Evolutionary conservation across 176 grass and related monocot genomes (phyloP), one percentile per base, ranked within the genome.

Genomic region (Aechmea fasciata): DNA sequence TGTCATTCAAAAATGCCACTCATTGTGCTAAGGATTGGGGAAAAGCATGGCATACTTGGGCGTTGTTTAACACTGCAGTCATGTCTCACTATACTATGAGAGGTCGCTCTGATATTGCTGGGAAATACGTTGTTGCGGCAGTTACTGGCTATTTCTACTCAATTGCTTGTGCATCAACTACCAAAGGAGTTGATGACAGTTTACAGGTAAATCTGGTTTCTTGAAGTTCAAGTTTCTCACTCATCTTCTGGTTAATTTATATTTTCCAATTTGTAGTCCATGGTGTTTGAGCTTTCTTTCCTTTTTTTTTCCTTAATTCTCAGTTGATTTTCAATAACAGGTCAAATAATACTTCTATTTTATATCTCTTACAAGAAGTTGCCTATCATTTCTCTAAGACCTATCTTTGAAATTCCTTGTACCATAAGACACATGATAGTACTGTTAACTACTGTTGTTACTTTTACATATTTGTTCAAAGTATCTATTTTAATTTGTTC

Each of bases 91-190:
- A 97, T 78, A 97, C 89, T 63, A 62, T 81, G 71, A 83, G 85
- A 83, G 82, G 93, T 19, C 74, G 77, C 13, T 59, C 82, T 63
- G 93, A 90, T 80, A 71, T 87, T 53, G 86, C 85, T 25, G 89
- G 79, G 54, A 87, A 87, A 82, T 97, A 97, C 85, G 93, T 97
- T 67, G 93, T 87, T 75, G 86, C 89, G 67, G 93, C 93, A 66
- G 93, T 97, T 59, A 92, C 86, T 26, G 93, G 93, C 64, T 97
- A 97, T 80, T 97, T 97, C 41, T 90, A 97, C 68, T 97, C 93
- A 49, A 97, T 97, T 80, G 89, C 93, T 25, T 92, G 86, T 77
- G 81, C 82, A 74, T 97, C 93, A 75, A 92, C 89, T 74, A 83
- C 86, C 29, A 97, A 97, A 73, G 93, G 93, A 63, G 93, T 92